A percentile compares a stretch with the other conserved stretches of the same genome.
Evolutionary conservation across 768 basidiomycete species (phyloP).

Genomic region (Russula emetica): DNA sequence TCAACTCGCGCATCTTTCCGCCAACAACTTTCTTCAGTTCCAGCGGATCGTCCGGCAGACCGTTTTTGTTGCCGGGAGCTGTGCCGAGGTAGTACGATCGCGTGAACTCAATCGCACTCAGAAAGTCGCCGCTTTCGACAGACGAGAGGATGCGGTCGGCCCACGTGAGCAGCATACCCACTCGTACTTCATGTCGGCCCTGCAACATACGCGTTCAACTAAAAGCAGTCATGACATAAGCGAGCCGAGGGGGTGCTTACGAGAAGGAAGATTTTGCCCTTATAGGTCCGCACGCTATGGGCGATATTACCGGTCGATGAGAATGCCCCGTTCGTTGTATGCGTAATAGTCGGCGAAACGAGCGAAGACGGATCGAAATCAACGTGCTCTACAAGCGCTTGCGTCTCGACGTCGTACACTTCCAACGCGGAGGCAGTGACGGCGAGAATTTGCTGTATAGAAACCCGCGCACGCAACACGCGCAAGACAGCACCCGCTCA

Average conservation of each 20-base stretch:
- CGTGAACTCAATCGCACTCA: conserved; percentile 83
- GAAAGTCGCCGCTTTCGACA: conserved; percentile 83
- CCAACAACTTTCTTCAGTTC: conserved; percentile 63
- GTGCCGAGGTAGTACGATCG: conserved; percentile 75
- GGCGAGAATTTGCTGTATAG: conserved; percentile 60
- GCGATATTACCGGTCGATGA: conserved; percentile 50
- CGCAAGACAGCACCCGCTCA: not conserved
- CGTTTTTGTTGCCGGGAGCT: conserved; percentile 81
- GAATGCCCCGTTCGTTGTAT: conserved; percentile 44
- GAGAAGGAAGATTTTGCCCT: conserved; percentile 88
- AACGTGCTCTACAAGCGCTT: conserved; percentile 58
- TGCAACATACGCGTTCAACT: conserved; percentile 32
- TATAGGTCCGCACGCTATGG: conserved; percentile 76
- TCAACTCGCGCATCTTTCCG: conserved; percentile 71
- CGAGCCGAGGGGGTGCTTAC: conserved; percentile 45
- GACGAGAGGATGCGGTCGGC: conserved; percentile 84
- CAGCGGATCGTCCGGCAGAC: conserved; percentile 66
- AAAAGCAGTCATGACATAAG: conserved; percentile 2
- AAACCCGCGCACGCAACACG: not conserved
- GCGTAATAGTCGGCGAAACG: conserved; percentile 49
- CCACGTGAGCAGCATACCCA: conserved; percentile 89
- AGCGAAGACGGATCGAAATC: conserved; percentile 54
- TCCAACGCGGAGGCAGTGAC: conserved; percentile 55
- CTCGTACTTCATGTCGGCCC: conserved; percentile 64
- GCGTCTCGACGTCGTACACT: conserved; percentile 61